Percentiles rank a stretch among this genome's conserved stretches.
Conservation (phyloP, 2,329 filamentous ascomycete species). For the Aspergillus oerlinghausenensis region DNA sequence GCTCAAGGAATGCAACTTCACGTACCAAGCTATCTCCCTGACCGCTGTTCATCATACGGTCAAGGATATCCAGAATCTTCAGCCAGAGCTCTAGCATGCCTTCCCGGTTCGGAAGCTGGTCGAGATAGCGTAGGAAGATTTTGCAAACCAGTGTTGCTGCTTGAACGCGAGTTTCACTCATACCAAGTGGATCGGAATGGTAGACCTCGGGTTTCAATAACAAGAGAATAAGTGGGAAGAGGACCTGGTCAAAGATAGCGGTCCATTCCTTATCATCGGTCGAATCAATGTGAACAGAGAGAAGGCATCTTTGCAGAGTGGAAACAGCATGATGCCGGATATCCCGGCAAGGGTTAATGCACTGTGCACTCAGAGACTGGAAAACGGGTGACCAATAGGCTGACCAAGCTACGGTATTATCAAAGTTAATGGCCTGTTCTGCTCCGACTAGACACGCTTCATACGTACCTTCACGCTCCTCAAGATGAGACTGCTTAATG, state of each 20-base stretch:
- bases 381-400: slow-evolving; percentile 98
- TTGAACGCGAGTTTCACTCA: slow-evolving; percentile 92
- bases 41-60: slow-evolving; percentile 91
- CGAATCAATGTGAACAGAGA: slow-evolving; percentile 80
- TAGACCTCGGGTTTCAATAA: slow-evolving; percentile 93
- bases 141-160: slow-evolving; percentile 88
- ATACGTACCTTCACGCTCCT: slow-evolving; percentile 68
- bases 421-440: slow-evolving; percentile 7
- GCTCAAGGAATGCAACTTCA: not conserved
- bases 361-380: slow-evolving; percentile 80
- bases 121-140: slow-evolving; percentile 90
- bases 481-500: slow-evolving; percentile 89
- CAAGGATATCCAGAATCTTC: slow-evolving; percentile 88
- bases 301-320: slow-evolving; percentile 76
- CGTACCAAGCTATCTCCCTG: slow-evolving; percentile 79
- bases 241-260: slow-evolving; percentile 86
- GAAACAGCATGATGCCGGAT: slow-evolving; percentile 85
- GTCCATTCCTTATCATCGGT: slow-evolving; percentile 87
- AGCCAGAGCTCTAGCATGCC: slow-evolving; percentile 91
- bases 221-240: slow-evolving; percentile 84
- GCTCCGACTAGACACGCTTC: not conserved
- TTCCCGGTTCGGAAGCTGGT: slow-evolving; percentile 76
- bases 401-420: slow-evolving; percentile 67
- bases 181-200: slow-evolving; percentile 81
- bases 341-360: slow-evolving; percentile 89